Percentiles rank a stretch among this genome's conserved stretches.
These are phyloP conservation scores for Cyclanthera cordifolia DNA, from an alignment of 306 rosid species.

Conservation along the genomic window DNA sequence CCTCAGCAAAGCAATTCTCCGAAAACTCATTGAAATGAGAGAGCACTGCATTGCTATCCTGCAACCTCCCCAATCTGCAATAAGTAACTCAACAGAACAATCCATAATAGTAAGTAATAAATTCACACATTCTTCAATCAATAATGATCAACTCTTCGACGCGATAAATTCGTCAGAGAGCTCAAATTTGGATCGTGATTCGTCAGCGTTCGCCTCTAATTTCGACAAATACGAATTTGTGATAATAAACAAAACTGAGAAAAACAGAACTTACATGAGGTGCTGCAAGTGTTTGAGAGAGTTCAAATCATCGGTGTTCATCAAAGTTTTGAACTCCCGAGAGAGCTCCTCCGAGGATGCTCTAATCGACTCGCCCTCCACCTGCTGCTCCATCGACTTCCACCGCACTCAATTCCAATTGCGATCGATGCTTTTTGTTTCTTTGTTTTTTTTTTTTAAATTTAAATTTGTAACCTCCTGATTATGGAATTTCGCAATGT, in stretches of 20 bases:
- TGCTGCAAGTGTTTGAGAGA: slow-evolving; percentile 59
- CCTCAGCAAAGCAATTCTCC: slow-evolving; percentile 54
- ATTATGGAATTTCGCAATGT: too few relatives aligned
- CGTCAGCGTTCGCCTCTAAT: neutral
- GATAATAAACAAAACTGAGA: neutral
- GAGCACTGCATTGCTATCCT: slow-evolving; percentile 81
- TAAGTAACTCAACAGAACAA: neutral
- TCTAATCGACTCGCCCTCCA: slow-evolving; percentile 32
- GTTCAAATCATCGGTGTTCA: slow-evolving; percentile 46
- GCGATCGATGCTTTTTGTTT: neutral
- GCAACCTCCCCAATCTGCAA: slow-evolving; percentile 87
- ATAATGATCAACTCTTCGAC: neutral
- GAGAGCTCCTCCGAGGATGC: slow-evolving; percentile 48
- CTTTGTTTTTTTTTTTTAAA: too few relatives aligned
- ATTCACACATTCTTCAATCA: neutral
- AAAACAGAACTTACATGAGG: slow-evolving; percentile 37
- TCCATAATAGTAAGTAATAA: neutral
- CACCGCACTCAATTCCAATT: neutral
- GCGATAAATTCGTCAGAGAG: neutral
- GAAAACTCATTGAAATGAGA: slow-evolving; percentile 84
- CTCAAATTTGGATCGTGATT: neutral
- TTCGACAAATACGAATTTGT: neutral
- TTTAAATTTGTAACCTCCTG: too few relatives aligned
- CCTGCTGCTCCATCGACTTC: slow-evolving; percentile 17
- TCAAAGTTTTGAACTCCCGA: slow-evolving; percentile 63